A percentile compares a stretch with the other conserved stretches of the same genome.
Evolutionary conservation across 1,284 basidiomycete genomes (phyloP).

Genomic region (Trichosporon asahii): DNA sequence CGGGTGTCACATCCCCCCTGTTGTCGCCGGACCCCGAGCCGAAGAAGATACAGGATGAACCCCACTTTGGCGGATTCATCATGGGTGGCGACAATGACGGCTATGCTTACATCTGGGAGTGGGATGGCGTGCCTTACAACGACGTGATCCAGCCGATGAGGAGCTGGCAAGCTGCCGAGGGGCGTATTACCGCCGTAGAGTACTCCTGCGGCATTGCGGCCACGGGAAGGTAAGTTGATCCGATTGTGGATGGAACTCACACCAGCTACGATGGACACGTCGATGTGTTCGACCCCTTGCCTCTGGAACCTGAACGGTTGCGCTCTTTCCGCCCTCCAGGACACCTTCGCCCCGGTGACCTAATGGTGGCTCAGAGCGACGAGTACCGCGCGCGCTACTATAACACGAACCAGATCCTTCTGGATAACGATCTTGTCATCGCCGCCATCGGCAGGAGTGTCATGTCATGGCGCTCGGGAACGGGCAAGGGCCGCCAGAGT

Average conservation of each 20-base stretch:
- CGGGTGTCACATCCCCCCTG: constrained; percentile 14
- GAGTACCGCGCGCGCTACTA: constrained; percentile 34
- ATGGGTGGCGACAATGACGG: constrained; percentile 42
- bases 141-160: constrained; percentile 28
- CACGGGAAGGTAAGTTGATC: constrained; percentile 35
- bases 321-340: constrained; percentile 40
- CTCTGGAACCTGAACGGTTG: constrained; percentile 31
- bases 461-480: constrained; percentile 47
- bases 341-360: constrained; percentile 37
- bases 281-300: constrained; percentile 45
- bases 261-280: constrained; percentile 41
- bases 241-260: background rate
- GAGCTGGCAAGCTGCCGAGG: constrained; percentile 35
- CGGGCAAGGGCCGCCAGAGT: constrained; percentile 37
- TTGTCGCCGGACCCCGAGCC: constrained; percentile 11
- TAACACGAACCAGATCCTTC: constrained; percentile 46
- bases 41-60: constrained; percentile 5
- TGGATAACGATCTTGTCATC: constrained; percentile 48
- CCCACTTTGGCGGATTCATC: constrained; percentile 36
- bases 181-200: constrained; percentile 43
- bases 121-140: constrained; percentile 26
- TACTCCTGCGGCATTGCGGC: constrained; percentile 42
- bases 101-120: constrained; percentile 41
- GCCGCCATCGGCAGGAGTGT: constrained; percentile 45
- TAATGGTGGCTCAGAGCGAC: constrained; percentile 32